Percentiles rank a stretch among this genome's conserved stretches.
Conservation (phyloP, 306 rosid genomes). For the Castanospermum australe region DNA sequence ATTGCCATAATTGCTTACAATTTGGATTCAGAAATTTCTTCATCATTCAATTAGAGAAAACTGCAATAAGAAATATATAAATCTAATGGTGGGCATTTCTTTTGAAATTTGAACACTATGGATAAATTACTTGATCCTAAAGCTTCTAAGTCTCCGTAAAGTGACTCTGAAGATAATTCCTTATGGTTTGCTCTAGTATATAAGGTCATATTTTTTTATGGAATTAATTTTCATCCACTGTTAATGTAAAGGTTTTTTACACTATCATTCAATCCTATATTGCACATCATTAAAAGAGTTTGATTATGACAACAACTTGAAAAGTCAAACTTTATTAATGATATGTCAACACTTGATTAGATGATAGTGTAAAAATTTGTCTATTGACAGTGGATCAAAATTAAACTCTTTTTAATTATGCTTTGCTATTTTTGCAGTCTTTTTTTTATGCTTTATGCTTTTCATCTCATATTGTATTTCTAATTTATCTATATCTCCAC, state of each 20-base stretch:
- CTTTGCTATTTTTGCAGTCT: not conserved
- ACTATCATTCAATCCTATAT: too few species aligned
- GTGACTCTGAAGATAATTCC: not conserved
- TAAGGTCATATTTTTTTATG: not conserved
- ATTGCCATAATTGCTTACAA: slow-evolving; percentile 11
- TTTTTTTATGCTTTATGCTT: slow-evolving; percentile 11
- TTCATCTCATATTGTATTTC: not conserved
- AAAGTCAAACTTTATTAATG: too few species aligned
- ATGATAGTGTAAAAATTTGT: too few species aligned
- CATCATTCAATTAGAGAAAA: not conserved
- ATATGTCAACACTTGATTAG: too few species aligned
- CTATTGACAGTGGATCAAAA: too few species aligned
- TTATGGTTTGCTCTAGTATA: not conserved
- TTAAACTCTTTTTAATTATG: too few species aligned
- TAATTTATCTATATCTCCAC: not conserved
- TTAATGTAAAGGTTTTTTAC: too few species aligned
- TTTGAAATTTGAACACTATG: not conserved
- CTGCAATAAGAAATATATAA: not conserved
- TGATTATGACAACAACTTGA: too few species aligned
- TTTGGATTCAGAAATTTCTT: slow-evolving; percentile 3
- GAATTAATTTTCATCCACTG: too few species aligned
- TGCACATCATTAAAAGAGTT: too few species aligned
- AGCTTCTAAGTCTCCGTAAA: not conserved
- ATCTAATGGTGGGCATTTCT: not conserved
- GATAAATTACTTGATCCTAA: slow-evolving; percentile 8